These are phyloP conservation scores for Astrephomene gubernaculifera DNA, from an alignment of 139 green algal genomes.

Conservation along the genomic window DNA sequence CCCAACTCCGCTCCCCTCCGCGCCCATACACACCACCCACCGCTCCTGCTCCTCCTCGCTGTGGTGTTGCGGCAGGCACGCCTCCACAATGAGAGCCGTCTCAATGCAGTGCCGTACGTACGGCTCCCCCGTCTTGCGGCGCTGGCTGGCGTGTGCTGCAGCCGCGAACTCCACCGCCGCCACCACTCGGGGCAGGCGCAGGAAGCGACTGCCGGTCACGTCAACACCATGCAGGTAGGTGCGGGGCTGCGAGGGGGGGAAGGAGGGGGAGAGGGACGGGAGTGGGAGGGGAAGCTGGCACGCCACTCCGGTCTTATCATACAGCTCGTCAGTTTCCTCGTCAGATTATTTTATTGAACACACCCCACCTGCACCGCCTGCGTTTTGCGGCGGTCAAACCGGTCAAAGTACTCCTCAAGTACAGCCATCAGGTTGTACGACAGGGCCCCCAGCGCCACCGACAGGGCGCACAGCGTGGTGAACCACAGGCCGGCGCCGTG, in stretches of 20 bases:
- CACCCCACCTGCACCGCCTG: slow-evolving; percentile 20
- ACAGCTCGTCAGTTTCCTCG: no score
- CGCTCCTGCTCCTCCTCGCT: slow-evolving; percentile 31
- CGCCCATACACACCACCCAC: slow-evolving; percentile 27
- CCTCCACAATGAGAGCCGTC: slow-evolving; percentile 92
- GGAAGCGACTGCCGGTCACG: slow-evolving; percentile 64
- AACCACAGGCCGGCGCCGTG: slow-evolving; percentile 45
- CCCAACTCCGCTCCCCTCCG: neutral
- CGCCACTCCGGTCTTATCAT: no score
- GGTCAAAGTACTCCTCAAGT: slow-evolving; percentile 49
- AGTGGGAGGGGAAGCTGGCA: neutral
- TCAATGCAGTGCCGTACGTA: slow-evolving; percentile 96
- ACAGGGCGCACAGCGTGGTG: slow-evolving; percentile 64
- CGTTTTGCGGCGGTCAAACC: slow-evolving; percentile 24
- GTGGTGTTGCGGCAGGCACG: slow-evolving; percentile 50
- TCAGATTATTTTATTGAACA: no score
- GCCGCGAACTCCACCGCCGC: slow-evolving; percentile 87
- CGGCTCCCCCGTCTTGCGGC: slow-evolving; percentile 87
- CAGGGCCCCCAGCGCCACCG: slow-evolving; percentile 61
- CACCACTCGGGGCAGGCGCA: slow-evolving; percentile 66
- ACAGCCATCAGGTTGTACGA: slow-evolving; percentile 62
- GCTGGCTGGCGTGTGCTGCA: slow-evolving; percentile 76
- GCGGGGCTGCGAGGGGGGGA: neutral
- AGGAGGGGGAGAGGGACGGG: neutral
- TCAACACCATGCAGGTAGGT: slow-evolving; percentile 55